Evolutionary conservation across 768 basidiomycete species (phyloP), one percentile per base, ranked within the genome.

Genomic region (Leccinum disarticulatum): DNA sequence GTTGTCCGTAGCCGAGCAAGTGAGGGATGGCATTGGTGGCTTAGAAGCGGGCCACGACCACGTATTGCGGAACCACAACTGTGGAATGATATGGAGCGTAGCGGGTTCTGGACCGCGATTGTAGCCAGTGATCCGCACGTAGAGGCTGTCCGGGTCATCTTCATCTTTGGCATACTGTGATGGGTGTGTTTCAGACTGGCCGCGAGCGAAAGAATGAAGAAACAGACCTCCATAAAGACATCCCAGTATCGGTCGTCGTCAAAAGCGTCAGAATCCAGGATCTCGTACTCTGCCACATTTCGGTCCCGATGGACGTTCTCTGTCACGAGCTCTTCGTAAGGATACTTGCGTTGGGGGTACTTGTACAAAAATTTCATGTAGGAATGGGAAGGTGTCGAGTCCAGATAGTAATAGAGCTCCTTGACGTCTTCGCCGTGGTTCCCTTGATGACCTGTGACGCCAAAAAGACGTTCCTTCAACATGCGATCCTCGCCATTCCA

Each of bases 351-450:
- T 73, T 99, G 97, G 13, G 97, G 95, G 67, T 99, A 99, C 74
- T 99, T 99, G 85, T 99, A 99, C 58, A 98, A 78, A 76, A 93
- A 98, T 74, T 99, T 99, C 97, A 99, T 98, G 82, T 98, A 99
- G 6, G 95, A 97, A 69, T 99, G 97, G 2, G 97, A 98, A 38
- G 97, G 97, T 1, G 97, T 98, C 38, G 93, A 96, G 73, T 98
- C 97, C 61, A 99, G 84, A 74, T 99, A 99, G 73, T 96, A 99
- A 75, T 99, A 99, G 30, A 98, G 79, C 71, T 99, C 97, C 76
- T 98, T 98, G 78, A 96, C 95, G 70, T 99, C 97, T 76, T 99
- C 97, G 63, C 97, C 97, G 73, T 99, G 97, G 72, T 99, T 99
- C 50, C 97, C 96, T 78, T 99, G 90, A 69, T 95, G 92, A 7